phyloP scores from a whole-genome alignment of 1,284 basidiomycete genomes.

The Waitea zeae region DNA sequence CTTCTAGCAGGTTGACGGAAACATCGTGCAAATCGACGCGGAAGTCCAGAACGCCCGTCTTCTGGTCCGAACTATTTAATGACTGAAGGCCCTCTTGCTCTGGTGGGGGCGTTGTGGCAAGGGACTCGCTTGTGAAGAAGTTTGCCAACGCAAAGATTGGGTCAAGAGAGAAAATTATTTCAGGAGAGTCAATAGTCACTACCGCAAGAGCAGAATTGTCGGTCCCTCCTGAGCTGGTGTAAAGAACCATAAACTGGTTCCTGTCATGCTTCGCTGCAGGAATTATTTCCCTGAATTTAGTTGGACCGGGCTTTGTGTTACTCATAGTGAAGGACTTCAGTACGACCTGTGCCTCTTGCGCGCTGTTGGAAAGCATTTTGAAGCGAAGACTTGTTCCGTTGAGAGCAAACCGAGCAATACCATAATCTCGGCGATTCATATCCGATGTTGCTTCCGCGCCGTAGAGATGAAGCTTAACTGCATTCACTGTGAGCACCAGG shows the following conservation, averaged over 20 bases:
- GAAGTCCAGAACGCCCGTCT: slow-evolving; percentile 30
- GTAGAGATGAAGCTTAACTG: slow-evolving; percentile 87
- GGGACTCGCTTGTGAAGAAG: slow-evolving; percentile 52
- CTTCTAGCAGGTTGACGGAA: slow-evolving; percentile 79
- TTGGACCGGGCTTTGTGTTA: slow-evolving; percentile 71
- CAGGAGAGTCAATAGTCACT: slow-evolving; percentile 85
- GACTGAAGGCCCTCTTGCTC: slow-evolving; percentile 9
- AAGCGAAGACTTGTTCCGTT: slow-evolving; percentile 67
- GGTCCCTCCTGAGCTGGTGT: slow-evolving; percentile 52
- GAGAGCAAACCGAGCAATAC: slow-evolving; percentile 77
- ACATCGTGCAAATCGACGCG: slow-evolving; percentile 87
- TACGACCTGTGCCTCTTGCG: slow-evolving; percentile 76
- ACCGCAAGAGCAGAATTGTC: slow-evolving; percentile 55
- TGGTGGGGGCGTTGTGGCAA: slow-evolving; percentile 9
- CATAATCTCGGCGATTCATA: slow-evolving; percentile 53
- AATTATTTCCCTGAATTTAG: slow-evolving; percentile 90
- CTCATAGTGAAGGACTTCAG: slow-evolving; percentile 84
- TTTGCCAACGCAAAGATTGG: slow-evolving; percentile 80
- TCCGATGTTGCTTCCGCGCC: slow-evolving; percentile 47
- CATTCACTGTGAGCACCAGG: slow-evolving; percentile 56
- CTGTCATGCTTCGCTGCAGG: slow-evolving; percentile 81
- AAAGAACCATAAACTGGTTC: slow-evolving; percentile 92
- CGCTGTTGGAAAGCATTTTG: slow-evolving; percentile 74
- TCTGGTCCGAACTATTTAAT: slow-evolving; percentile 5
- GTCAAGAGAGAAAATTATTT: slow-evolving; percentile 87